Base-by-base conservation (phyloP, 148 eudicot species). In the Rhododendron ovatum region DNA sequence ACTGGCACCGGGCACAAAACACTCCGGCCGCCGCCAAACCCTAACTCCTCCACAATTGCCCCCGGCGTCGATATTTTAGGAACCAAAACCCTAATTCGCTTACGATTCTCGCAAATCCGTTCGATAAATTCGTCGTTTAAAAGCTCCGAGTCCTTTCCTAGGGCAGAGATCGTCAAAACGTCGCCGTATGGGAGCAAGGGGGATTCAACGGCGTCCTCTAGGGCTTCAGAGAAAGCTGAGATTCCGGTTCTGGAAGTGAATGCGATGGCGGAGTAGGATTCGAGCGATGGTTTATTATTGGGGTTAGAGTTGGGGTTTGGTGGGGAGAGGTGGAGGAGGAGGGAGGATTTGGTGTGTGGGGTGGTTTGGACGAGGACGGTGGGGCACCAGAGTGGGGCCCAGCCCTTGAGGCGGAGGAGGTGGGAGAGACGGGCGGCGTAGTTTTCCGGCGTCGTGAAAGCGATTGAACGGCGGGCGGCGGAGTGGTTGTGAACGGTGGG, bases 241-340 rank as follows among this genome's bases (percentile, higher is more conserved):
- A 96, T 93, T 26, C 98, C 98, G 69, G 94, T 65, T 84, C 98
- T 90, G 41, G 98, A 96, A 83, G 98, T 93, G 95, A 96, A 96
- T 0, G 98, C 96, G 83, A 96, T 15, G 91, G 96, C 96, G 75
- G 98, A 93, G 89, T 86, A 92, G 33, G 87, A 59, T 43, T 89
- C 73, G 83, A 94, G 92, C n/a, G 80, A 88, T 75, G 88, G 45
- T 86, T 86, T 85, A 15, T 15, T 6, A 9, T 37, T 39, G 51
- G 53, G 22, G 69, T 37, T 53, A 7, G 81, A 15, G 81, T 55
- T 84, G 14, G 81, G 82, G 18, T 53, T 84, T 33, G 86, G 89
- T 30, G 88, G 51, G 80, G 79, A 83, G 88, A 87, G 84, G 51
- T 83, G 83, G 82, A 41, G 85, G 55, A 75, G 91, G 83, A 93